Evolutionary conservation across 345 rosid genomes (phyloP).

Genomic region (Salix brachista): DNA sequence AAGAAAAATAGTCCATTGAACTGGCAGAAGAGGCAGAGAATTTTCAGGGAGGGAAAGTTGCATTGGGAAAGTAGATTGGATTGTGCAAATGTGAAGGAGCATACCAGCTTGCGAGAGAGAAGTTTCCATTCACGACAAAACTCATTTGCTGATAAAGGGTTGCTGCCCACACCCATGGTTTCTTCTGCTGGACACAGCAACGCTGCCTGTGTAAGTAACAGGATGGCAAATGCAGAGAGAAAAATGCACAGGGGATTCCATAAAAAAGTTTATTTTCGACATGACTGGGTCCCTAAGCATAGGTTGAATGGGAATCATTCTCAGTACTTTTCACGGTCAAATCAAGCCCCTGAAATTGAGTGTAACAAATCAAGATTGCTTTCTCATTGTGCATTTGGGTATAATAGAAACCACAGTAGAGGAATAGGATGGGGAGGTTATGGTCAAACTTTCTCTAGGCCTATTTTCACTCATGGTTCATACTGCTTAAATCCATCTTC

Average conservation of each 20-base stretch:
- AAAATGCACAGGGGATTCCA: not conserved
- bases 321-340: not conserved
- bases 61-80: not conserved
- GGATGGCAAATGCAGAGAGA: not conserved
- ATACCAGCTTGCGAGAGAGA: not conserved
- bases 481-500: not conserved
- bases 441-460: not conserved
- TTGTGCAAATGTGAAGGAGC: not conserved
- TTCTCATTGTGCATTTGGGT: not conserved
- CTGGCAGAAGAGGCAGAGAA: no score
- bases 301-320: not conserved
- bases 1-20: no score
- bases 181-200: slow-evolving; percentile 1
- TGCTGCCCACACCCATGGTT: slow-evolving; percentile 1
- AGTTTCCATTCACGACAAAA: not conserved
- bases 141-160: not conserved
- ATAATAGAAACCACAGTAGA: not conserved
- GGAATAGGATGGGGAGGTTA: not conserved
- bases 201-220: not conserved
- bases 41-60: no score
- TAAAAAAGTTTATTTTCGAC: not conserved
- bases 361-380: not conserved
- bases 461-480: not conserved
- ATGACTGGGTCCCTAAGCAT: not conserved
- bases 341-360: not conserved